Conservation (phyloP, 495 filamentous ascomycete genomes). For the Durotheca rogersii region DNA sequence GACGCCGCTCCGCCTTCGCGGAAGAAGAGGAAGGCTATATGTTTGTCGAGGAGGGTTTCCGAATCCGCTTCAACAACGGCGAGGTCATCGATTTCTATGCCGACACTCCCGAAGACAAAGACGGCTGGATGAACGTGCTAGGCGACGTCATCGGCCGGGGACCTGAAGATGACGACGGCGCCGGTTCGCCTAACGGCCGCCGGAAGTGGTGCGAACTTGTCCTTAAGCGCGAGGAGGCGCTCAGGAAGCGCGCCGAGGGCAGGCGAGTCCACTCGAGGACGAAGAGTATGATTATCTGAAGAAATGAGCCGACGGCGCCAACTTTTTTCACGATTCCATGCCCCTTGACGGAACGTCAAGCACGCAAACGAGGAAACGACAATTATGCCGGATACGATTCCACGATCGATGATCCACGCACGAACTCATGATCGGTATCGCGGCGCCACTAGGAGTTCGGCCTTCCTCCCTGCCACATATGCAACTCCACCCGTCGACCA, state of each 20-base stretch:
- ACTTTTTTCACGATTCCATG: no score
- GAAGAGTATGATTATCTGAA: slow-evolving; percentile 55
- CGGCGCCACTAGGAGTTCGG: neutral
- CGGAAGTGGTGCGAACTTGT: slow-evolving; percentile 85
- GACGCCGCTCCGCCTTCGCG: slow-evolving; percentile 90
- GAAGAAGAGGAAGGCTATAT: slow-evolving; percentile 99
- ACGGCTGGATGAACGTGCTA: slow-evolving; percentile 93
- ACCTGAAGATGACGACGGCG: slow-evolving; percentile 36
- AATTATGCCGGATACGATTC: slow-evolving; percentile 22
- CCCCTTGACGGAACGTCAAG: no score
- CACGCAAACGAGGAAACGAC: slow-evolving; percentile 29
- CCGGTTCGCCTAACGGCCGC: slow-evolving; percentile 41
- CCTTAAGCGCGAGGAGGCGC: slow-evolving; percentile 58
- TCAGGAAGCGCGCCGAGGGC: slow-evolving; percentile 42
- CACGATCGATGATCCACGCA: slow-evolving; percentile 13
- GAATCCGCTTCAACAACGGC: slow-evolving; percentile 95
- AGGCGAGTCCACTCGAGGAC: slow-evolving; percentile 52
- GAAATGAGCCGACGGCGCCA: no score
- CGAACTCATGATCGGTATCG: slow-evolving; percentile 16
- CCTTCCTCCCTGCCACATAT: neutral
- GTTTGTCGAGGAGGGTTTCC: slow-evolving; percentile 99
- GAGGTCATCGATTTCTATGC: slow-evolving; percentile 99
- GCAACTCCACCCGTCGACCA: no score
- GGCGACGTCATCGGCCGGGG: slow-evolving; percentile 74
- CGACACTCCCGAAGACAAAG: slow-evolving; percentile 79